Evolutionary conservation across 2,329 filamentous ascomycete species (phyloP).

Genomic region (Cytospora mali): DNA sequence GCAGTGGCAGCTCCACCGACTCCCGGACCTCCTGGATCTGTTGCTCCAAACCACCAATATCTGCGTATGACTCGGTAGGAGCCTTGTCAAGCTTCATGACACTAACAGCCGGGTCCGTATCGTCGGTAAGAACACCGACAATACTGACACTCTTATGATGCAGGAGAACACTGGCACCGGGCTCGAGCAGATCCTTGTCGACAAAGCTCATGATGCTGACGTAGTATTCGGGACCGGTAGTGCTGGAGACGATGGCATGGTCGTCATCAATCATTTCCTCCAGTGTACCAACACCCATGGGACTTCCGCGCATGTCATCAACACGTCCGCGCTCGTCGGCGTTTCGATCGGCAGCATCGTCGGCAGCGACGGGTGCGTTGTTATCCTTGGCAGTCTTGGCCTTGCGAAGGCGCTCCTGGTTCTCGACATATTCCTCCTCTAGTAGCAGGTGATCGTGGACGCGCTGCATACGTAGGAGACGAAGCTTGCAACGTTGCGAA

Average conservation of each 20-base stretch:
- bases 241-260: constrained; percentile 96
- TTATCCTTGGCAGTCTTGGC: constrained; percentile 80
- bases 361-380: constrained; percentile 64
- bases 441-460: constrained; percentile 96
- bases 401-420: constrained; percentile 94
- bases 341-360: constrained; percentile 79
- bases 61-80: constrained; percentile 95
- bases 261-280: constrained; percentile 99
- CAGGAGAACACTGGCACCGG: constrained; percentile 89
- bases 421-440: constrained; percentile 98
- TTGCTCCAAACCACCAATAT: constrained; percentile 92
- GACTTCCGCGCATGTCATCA: constrained; percentile 97
- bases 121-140: constrained; percentile 94
- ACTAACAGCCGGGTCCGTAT: constrained; percentile 90
- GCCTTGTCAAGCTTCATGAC: constrained; percentile 99
- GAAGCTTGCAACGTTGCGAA: constrained; percentile 95
- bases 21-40: constrained; percentile 98
- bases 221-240: constrained; percentile 97
- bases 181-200: constrained; percentile 96
- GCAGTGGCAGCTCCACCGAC: constrained; percentile 90
- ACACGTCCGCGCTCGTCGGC: constrained; percentile 94
- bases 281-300: constrained; percentile 96
- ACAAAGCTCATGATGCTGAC: constrained; percentile 99
- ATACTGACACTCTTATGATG: constrained; percentile 99
- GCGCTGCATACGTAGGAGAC: constrained; percentile 96